Base-by-base conservation (phyloP, 805 yeast species). In the Komagataella phaffii region DNA sequence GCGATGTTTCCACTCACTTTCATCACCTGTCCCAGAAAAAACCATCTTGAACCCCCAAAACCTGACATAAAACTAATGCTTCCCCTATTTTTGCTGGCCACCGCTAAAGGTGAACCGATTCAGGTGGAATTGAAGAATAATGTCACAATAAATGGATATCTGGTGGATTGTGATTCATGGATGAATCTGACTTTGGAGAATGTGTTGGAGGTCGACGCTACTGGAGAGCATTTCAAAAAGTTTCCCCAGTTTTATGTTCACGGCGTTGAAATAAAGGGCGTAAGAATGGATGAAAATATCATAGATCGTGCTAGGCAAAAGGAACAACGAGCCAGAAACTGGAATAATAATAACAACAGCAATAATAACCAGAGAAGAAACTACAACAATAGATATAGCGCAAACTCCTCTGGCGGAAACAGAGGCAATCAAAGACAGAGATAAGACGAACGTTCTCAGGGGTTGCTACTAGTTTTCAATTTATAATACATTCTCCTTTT, bases 81-180 rank as follows among this genome's bases (percentile, higher is more conserved):
- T 55, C 99, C 99, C 47, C 73, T 93, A 60, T 90, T 89, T 59
- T 75, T 93, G 55, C 76, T 93, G 61, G 89, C 95, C 51, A 85
- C 96, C 52, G 88, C 96, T 17, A 90, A 89, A 65, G 90, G 88
- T 53, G 90, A 87, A 61, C 85, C 89, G 44, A 76, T 93, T 61
- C 75, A 85, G 61, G 88, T 93, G 49, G 99, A 91, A 65, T 77
- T 93, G 62, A 93, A 93, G 66, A 82, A 85, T 52, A 96, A 98
- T 40, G 96, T 88, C 61, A 82, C 91, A 7, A 73, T 90, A 49
- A 85, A 84, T 61, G 99, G 99, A 50, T 78, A 77, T 52, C 72
- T 93, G 54, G 79, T 80, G 52, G 85, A 87, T 61, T 88, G 96
- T 59, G 99, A 93, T 65, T 82, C 88, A 45, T 87, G 95, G 89